phyloP scores from a whole-genome alignment of 306 rosid species.

The Benincasa hispida region DNA sequence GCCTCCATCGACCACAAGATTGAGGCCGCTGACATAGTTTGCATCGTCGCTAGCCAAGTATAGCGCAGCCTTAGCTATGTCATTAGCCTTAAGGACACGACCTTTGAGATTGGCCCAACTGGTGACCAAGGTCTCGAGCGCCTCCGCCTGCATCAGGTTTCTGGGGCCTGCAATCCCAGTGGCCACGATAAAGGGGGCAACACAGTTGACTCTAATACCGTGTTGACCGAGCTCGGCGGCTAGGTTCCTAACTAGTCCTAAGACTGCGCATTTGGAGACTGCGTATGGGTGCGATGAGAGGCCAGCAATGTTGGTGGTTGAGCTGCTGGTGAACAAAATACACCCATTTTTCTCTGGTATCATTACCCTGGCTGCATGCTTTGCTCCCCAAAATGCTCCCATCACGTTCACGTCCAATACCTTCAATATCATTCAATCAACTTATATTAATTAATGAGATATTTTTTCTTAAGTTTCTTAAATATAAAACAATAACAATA shows the following conservation, averaged over 20 bases:
- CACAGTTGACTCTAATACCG: constrained; percentile 23
- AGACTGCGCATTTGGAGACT: constrained; percentile 12
- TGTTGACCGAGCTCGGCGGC: constrained; percentile 15
- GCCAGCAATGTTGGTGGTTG: constrained; percentile 9
- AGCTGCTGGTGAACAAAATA: constrained; percentile 21
- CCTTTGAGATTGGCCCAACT: constrained; percentile 7
- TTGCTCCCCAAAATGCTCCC: constrained; percentile 22
- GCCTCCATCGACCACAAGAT: constrained; percentile 18
- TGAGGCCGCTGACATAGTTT: constrained; percentile 15
- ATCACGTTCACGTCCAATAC: constrained; percentile 16
- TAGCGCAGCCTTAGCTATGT: constrained; percentile 10
- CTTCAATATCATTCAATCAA: neutral
- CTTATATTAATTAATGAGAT: too few species aligned
- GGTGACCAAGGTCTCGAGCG: neutral
- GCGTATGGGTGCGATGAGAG: constrained; percentile 18
- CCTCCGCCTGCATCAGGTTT: neutral
- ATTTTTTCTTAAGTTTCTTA: too few species aligned
- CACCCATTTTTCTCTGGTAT: constrained; percentile 12
- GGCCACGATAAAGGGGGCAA: constrained; percentile 12
- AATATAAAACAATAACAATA: too few species aligned
- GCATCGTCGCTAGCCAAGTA: constrained; percentile 17
- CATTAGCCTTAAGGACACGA: neutral
- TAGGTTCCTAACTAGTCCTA: constrained; percentile 13
- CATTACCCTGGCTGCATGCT: constrained; percentile 29
- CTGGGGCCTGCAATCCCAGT: neutral